Evolutionary conservation across 148 eudicot genomes (phyloP), one percentile per base, ranked within the genome.

Genomic region (Drosera capensis): DNA sequence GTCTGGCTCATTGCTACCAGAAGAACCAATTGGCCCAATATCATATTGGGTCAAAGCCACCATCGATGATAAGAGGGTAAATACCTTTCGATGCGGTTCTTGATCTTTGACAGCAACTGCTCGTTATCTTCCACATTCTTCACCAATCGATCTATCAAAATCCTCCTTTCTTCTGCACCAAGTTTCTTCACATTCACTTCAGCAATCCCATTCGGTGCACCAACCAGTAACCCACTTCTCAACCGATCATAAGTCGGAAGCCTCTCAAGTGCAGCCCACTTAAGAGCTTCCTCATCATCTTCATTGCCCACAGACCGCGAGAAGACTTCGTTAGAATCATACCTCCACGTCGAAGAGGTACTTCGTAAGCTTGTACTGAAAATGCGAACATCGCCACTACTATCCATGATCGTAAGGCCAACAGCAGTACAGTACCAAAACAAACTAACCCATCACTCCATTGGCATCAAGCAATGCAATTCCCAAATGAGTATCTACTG

Each of bases 271-370:
- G 44, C 44, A 16, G 44, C 44, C 44, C 44, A 40, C 18, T 2
- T 40, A 4, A 40, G 44, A 40, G 44, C 44, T 17, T 5, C 44
- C 7, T 20, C 44, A 40, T 40, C 44, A 40, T 40, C 44, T 40
- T 40, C 44, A 14, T 3, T 21, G 38, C 13, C 2, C 1, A 11
- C 9, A 3, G 38, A 34, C 2, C 13, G 38, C 13, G 38, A 34
- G n/a, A 34, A 34, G 2, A 34, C 38, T 34, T 34, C 38, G 2
- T 3, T 34, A 34, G 13, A 3, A 34, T 34, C 13, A 2, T 34
- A 8, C 4, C 38, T 34, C 38, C 13, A 11, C 13, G 13, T 3
- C 1, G 38, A 34, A 34, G 38, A 34, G 13, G 2, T 34, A 11
- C 38, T 34, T 34, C 38, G 9, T 34, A 34, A 11, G n/a, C 13